Conservation (phyloP, 176 grass and related monocot genomes). For the Triticum monococcum region DNA sequence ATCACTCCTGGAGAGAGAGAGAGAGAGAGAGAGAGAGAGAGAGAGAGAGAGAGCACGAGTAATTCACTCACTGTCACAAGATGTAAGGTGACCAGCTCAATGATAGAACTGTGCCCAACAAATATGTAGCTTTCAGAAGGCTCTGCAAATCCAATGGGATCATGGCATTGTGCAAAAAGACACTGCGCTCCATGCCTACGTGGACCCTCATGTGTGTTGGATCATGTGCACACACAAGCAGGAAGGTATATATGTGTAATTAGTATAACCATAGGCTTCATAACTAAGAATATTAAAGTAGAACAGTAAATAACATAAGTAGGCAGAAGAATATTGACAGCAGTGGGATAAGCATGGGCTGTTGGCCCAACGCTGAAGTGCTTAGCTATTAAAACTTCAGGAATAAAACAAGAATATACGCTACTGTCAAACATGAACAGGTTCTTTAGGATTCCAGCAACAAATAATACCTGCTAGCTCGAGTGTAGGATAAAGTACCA, state of each 20-base stretch:
- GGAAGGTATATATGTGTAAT: conserved; percentile 7
- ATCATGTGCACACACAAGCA: conserved; percentile 17
- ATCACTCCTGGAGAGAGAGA: conserved; percentile 44
- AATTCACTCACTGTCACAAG: conserved; percentile 51
- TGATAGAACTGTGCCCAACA: conserved; percentile 63
- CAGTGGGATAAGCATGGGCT: conserved; percentile 3
- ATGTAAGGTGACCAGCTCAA: conserved; percentile 56
- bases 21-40: no score
- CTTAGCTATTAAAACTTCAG: conserved; percentile 9
- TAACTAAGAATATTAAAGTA: background rate
- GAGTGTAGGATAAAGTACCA: background rate
- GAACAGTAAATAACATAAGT: conserved; percentile 17
- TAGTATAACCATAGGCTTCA: conserved; percentile 20
- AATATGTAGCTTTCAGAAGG: conserved; percentile 75
- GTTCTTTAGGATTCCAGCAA: conserved; percentile 9
- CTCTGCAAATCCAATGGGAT: conserved; percentile 69
- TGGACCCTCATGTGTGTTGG: conserved; percentile 45
- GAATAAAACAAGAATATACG: background rate
- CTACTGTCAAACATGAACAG: conserved; percentile 12
- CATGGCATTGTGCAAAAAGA: conserved; percentile 67
- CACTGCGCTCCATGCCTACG: conserved; percentile 52
- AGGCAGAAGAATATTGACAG: background rate
- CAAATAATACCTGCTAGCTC: conserved; percentile 23
- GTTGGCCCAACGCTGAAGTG: background rate
- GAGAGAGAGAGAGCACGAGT: background rate